These are phyloP conservation scores for Hypseocharis bilobata DNA, from an alignment of 441 rosid genomes.

Conservation along the genomic window DNA sequence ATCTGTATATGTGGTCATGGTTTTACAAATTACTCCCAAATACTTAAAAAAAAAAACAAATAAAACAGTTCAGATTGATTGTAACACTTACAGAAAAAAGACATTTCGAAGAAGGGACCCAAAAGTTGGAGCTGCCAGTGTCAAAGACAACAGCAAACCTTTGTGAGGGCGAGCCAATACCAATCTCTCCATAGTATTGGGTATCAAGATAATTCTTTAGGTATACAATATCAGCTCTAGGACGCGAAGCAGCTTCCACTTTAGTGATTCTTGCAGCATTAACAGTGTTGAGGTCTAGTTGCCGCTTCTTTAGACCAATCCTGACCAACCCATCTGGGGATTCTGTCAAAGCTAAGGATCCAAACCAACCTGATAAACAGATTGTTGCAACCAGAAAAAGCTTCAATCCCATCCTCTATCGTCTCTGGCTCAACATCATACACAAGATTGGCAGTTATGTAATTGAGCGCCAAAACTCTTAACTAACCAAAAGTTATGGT, in stretches of 20 bases:
- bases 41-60: background rate
- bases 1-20: slow-evolving; percentile 30
- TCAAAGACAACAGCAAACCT: slow-evolving; percentile 47
- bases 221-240: slow-evolving; percentile 34
- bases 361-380: slow-evolving; percentile 27
- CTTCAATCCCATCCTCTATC: slow-evolving; percentile 22
- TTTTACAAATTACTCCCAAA: no score
- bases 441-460: background rate
- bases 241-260: slow-evolving; percentile 3
- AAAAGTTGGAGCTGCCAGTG: slow-evolving; percentile 55
- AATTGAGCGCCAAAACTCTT: background rate
- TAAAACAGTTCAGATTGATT: background rate
- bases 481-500: no score
- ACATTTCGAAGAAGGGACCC: slow-evolving; percentile 66
- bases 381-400: slow-evolving; percentile 25
- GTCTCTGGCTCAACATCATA: slow-evolving; percentile 1
- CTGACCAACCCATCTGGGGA: slow-evolving; percentile 34
- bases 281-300: slow-evolving; percentile 29
- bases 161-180: slow-evolving; percentile 59
- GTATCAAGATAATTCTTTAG: slow-evolving; percentile 63
- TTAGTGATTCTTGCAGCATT: slow-evolving; percentile 30
- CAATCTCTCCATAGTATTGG: slow-evolving; percentile 86
- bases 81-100: slow-evolving; percentile 38
- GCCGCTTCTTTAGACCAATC: slow-evolving; percentile 38
- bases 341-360: slow-evolving; percentile 19